Conservation (phyloP, 768 basidiomycete species). For the Serendipita sp. region DNA sequence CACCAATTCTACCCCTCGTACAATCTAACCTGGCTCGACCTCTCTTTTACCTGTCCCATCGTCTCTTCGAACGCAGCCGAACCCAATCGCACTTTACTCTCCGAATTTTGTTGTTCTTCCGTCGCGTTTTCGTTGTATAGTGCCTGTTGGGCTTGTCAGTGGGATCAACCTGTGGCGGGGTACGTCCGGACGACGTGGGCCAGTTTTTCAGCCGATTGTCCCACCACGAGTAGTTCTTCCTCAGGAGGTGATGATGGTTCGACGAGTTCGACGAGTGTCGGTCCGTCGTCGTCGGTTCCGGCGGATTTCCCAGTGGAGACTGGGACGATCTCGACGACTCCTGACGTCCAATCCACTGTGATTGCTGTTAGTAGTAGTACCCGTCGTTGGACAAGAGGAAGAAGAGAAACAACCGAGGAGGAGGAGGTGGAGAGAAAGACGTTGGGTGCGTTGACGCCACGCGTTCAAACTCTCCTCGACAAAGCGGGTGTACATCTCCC, state of each 20-base stretch:
- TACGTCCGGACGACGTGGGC: slow-evolving; percentile 1
- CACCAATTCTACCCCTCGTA: not conserved
- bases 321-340: not conserved
- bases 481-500: not conserved
- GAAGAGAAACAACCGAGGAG: no score
- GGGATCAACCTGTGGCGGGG: not conserved
- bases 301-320: not conserved
- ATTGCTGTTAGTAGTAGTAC: not conserved
- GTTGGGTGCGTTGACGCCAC: not conserved
- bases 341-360: not conserved
- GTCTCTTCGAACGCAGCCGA: not conserved
- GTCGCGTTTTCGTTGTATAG: not conserved
- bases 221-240: not conserved
- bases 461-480: not conserved
- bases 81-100: not conserved
- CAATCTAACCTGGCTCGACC: not conserved
- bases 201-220: not conserved
- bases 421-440: no score
- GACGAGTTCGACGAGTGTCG: not conserved
- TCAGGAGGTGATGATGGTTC: not conserved
- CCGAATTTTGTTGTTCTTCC: not conserved
- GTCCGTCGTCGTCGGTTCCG: not conserved
- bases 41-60: not conserved
- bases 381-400: not conserved
- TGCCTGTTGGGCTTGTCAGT: not conserved